Evolutionary conservation across 83 land plant species (phyloP).

Genomic region (Thuja plicata): DNA sequence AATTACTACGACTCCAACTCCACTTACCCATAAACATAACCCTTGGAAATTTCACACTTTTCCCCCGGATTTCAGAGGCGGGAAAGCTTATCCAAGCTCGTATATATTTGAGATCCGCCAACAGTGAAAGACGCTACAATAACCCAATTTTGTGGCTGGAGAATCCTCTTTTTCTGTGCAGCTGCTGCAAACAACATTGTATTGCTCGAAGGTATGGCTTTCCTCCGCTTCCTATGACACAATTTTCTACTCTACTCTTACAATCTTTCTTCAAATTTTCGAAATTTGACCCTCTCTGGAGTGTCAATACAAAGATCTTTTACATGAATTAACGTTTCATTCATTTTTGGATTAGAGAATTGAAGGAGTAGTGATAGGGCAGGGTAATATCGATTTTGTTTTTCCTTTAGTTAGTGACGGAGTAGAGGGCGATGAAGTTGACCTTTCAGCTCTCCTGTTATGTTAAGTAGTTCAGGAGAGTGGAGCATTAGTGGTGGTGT

Average conservation of each 20-base stretch:
- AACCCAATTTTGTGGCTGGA: neutral
- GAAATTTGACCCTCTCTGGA: neutral
- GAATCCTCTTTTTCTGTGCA: neutral
- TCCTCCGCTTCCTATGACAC: too few relatives aligned
- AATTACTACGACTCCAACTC: too few relatives aligned
- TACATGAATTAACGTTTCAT: neutral
- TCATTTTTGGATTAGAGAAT: neutral
- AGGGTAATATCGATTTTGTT: neutral
- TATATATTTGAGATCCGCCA: neutral
- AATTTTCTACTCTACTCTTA: too few relatives aligned
- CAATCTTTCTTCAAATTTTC: too few relatives aligned
- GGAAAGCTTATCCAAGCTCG: neutral
- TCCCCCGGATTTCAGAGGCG: neutral
- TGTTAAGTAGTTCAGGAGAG: neutral
- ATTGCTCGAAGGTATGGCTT: too few relatives aligned
- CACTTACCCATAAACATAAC: neutral
- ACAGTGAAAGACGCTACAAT: neutral
- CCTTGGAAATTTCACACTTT: neutral
- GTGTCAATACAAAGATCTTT: neutral
- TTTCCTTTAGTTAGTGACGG: neutral
- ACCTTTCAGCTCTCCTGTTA: neutral
- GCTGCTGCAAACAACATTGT: neutral
- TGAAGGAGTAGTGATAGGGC: neutral
- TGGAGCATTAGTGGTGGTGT: too few relatives aligned
- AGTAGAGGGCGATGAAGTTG: neutral